phyloP scores from a whole-genome alignment of 2,329 filamentous ascomycete species.

The Xylaria sp. region DNA sequence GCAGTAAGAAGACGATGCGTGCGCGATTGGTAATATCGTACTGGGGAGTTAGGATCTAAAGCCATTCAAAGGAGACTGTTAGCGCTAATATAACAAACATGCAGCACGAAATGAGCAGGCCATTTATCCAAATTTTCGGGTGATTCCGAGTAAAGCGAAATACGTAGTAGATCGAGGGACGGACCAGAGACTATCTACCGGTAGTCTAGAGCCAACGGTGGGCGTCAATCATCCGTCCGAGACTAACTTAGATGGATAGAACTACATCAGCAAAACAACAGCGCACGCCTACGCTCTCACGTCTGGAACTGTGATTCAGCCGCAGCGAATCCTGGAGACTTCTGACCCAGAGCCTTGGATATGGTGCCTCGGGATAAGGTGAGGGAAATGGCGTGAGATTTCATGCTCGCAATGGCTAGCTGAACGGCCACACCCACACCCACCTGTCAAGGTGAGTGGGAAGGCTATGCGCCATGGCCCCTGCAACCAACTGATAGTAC shows the following conservation, averaged over 20 bases:
- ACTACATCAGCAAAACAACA: background rate
- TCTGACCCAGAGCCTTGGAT: slow-evolving; percentile 34
- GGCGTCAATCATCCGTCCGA: slow-evolving; percentile 9
- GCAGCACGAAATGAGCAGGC: slow-evolving; percentile 19
- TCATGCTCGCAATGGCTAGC: slow-evolving; percentile 20
- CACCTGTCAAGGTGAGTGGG: slow-evolving; percentile 23
- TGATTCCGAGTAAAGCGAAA: background rate
- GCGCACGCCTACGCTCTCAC: background rate
- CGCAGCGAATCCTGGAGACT: slow-evolving; percentile 12
- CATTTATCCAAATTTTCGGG: slow-evolving; percentile 10
- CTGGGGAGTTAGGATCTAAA: slow-evolving; percentile 16
- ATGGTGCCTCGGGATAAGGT: slow-evolving; percentile 26
- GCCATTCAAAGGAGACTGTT: slow-evolving; percentile 20
- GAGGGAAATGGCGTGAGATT: slow-evolving; percentile 23
- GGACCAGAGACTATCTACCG: background rate
- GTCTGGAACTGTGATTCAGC: slow-evolving; percentile 13
- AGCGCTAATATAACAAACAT: slow-evolving; percentile 28
- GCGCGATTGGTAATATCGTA: background rate
- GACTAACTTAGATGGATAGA: background rate
- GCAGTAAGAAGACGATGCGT: background rate
- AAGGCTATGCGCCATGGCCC: slow-evolving; percentile 8
- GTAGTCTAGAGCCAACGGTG: background rate
- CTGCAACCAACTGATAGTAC: slow-evolving; percentile 20
- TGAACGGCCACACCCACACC: slow-evolving; percentile 29
- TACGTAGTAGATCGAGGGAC: background rate